Evolutionary conservation across 2,329 filamentous ascomycete genomes (phyloP).

Genomic region (Microcyclospora pomicola): DNA sequence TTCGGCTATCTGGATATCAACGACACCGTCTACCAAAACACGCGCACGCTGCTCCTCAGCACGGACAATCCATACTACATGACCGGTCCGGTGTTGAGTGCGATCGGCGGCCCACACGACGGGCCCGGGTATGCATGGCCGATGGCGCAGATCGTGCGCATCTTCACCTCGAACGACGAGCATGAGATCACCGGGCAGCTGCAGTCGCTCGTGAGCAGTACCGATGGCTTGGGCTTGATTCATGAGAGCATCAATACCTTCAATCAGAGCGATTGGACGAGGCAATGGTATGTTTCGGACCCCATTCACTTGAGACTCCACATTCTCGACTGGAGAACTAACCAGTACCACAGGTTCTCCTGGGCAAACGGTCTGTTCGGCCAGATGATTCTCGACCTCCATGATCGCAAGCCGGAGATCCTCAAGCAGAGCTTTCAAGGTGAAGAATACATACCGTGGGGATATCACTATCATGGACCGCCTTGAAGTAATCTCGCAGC

Average conservation of each 20-base stretch:
- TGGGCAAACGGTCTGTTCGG: constrained; percentile 41
- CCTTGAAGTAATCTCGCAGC: no score
- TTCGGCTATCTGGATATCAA: constrained; percentile 39
- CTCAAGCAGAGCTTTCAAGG: constrained; percentile 31
- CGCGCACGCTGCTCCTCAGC: constrained; percentile 31
- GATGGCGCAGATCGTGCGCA: constrained; percentile 38
- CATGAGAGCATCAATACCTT: constrained; percentile 40
- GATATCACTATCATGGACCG: no score
- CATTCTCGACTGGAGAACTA: not conserved
- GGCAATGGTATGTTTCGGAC: constrained; percentile 33
- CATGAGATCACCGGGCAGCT: constrained; percentile 33
- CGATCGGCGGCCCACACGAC: constrained; percentile 35
- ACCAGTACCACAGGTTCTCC: constrained; percentile 26
- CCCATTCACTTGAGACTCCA: not conserved
- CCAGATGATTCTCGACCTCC: constrained; percentile 35
- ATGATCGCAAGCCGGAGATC: constrained; percentile 30
- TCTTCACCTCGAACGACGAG: constrained; percentile 36
- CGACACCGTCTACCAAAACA: constrained; percentile 32
- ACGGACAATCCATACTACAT: constrained; percentile 37
- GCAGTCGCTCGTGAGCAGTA: constrained; percentile 32
- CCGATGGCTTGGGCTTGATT: constrained; percentile 35
- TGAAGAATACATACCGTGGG: not conserved
- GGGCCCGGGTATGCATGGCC: constrained; percentile 37
- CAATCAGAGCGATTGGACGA: constrained; percentile 32
- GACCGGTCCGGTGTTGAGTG: constrained; percentile 34